Evolutionary conservation across 2,329 filamentous ascomycete genomes (phyloP).

Genomic region (Dendryphion nanum): DNA sequence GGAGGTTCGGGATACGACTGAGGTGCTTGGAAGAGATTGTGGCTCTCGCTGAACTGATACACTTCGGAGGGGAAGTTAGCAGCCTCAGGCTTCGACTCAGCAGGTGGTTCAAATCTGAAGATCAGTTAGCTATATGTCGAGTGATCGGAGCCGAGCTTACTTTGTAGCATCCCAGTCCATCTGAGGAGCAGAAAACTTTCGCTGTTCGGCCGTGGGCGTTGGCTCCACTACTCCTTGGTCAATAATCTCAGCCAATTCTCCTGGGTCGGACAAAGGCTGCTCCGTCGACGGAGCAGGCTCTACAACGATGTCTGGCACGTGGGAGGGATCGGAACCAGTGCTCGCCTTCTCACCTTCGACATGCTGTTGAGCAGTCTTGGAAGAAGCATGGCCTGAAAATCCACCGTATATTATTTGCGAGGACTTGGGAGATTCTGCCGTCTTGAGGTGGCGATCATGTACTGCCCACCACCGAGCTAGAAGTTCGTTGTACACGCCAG

Average conservation of each 20-base stretch:
- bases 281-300: constrained; percentile 39
- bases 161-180: constrained; percentile 63
- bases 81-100: constrained; percentile 77
- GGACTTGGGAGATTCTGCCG: background rate
- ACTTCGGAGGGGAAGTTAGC: constrained; percentile 74
- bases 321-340: constrained; percentile 10
- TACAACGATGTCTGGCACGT: constrained; percentile 16
- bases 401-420: background rate
- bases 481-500: constrained; percentile 76
- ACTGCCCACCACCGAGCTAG: constrained; percentile 89
- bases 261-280: constrained; percentile 43
- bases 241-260: constrained; percentile 44
- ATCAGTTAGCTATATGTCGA: background rate
- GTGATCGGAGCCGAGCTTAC: constrained; percentile 41
- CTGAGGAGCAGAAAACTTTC: constrained; percentile 57
- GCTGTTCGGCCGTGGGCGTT: constrained; percentile 46
- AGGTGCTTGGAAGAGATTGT: constrained; percentile 73
- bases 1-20: constrained; percentile 77
- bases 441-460: constrained; percentile 80
- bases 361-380: constrained; percentile 20
- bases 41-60: constrained; percentile 81
- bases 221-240: constrained; percentile 44
- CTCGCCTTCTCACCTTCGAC: constrained; percentile 27
- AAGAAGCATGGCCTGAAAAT: constrained; percentile 5
- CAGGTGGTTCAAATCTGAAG: constrained; percentile 48